A percentile compares a stretch with the other conserved stretches of the same genome.
Evolutionary conservation across 73 alveolate species (phyloP).

Genomic region (Symbiodinium pilosum): DNA sequence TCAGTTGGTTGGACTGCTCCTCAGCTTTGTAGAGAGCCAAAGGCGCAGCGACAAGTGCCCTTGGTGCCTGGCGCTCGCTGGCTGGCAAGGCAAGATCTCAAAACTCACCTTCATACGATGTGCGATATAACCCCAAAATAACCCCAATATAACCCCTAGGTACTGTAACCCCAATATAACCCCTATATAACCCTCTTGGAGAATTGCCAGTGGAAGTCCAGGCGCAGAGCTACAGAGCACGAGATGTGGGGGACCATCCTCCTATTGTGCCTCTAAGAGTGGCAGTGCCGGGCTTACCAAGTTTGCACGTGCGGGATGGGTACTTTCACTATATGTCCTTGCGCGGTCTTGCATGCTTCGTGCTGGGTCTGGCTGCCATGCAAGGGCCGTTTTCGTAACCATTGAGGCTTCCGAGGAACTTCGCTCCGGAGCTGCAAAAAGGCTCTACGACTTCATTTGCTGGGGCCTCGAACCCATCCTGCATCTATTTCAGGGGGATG

Average conservation of each 20-base stretch:
- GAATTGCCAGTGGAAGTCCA: too few relatives aligned
- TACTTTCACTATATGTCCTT: too few relatives aligned
- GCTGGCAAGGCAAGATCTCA: slow-evolving; percentile 12
- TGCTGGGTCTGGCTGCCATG: too few relatives aligned
- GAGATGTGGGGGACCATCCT: slow-evolving; percentile 86
- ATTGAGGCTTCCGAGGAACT: background rate
- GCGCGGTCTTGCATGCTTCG: too few relatives aligned
- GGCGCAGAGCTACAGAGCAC: slow-evolving; percentile 39
- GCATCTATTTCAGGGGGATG: too few relatives aligned
- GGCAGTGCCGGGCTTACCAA: slow-evolving; percentile 2
- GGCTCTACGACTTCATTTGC: background rate
- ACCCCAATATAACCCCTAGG: too few relatives aligned
- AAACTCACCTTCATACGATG: too few relatives aligned
- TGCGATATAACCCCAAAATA: too few relatives aligned
- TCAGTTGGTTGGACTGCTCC: too few relatives aligned
- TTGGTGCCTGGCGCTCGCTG: slow-evolving; percentile 7
- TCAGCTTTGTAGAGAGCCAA: too few relatives aligned
- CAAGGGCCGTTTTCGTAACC: background rate
- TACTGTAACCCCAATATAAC: background rate
- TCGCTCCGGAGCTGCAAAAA: background rate
- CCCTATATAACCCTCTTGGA: too few relatives aligned
- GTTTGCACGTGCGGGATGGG: too few relatives aligned
- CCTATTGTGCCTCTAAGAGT: slow-evolving; percentile 64
- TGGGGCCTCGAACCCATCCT: background rate
- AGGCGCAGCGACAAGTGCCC: background rate